Evolutionary conservation across 306 rosid species (phyloP), one percentile per base, ranked within the genome.

Genomic region (Geum urbanum): DNA sequence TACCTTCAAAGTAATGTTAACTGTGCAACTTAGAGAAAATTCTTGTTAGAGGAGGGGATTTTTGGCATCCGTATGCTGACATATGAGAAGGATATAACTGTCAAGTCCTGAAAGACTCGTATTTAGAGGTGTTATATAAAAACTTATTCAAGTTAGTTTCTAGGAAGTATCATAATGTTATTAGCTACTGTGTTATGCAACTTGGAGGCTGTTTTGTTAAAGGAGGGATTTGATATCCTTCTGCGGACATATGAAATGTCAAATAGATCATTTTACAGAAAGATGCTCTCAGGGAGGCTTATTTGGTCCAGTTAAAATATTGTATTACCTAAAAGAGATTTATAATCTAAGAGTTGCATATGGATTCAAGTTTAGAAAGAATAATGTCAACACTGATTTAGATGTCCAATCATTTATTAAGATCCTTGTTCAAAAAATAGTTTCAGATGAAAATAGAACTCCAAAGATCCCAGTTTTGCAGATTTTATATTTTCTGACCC

Each of bases 391-490:
- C 9, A 50, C 13, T 32, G 37, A 32, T 32, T 32, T 3, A 32
- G 37, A 32, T 32, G 37, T 32, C 37, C 37, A 32, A 32, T 32
- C 37, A 32, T 32, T 8, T 18, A n/a, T 7, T 5, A 37, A 51
- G 18, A 37, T 68, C 9, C 4, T 39, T 68, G 44, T 13, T 6
- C 16, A 22, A 3, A 13, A 24, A 46, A 4, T 50, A 32, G 47
- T 32, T 67, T 67, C 59, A 52, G 37, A 53, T 69, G 19, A 37
- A 68, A 51, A 7, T 67, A 61, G 4, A 52, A 37, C 59, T 19
- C 18, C 11, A 2, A 19, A 35, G 16, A 16, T 4, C 47, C 35
- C 72, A 32, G 3, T 32, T 32, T 32, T 32, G 37, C 37, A 32
- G 37, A 32, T 3, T 32, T 32, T 32, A 32, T 32, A 32, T 32